Percentiles rank a stretch among this genome's conserved stretches.
phyloP scores from a whole-genome alignment of 169 alveolate species.

The Plasmodium berghei region DNA sequence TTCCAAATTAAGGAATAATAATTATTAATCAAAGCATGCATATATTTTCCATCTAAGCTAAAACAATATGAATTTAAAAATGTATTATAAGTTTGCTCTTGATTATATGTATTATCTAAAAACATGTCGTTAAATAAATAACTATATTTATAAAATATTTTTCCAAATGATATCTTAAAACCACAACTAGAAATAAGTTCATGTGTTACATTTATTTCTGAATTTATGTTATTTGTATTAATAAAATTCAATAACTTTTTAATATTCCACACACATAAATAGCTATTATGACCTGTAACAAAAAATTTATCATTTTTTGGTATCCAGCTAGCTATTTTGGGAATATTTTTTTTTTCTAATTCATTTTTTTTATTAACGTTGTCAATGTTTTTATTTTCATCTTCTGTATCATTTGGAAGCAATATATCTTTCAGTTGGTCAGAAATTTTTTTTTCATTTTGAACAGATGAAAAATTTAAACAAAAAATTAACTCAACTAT shows the following conservation, averaged over 20 bases:
- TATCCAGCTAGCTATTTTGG: slow-evolving; percentile 71
- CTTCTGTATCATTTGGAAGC: neutral
- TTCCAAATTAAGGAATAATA: slow-evolving; percentile 36
- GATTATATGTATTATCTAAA: neutral
- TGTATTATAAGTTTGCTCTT: neutral
- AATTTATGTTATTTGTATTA: slow-evolving; percentile 17
- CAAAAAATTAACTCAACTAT: slow-evolving; percentile 31
- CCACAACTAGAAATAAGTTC: slow-evolving; percentile 47
- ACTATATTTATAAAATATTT: slow-evolving; percentile 22
- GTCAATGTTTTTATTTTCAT: neutral
- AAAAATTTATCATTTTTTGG: slow-evolving; percentile 64
- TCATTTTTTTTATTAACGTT: neutral
- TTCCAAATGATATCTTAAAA: slow-evolving; percentile 25
- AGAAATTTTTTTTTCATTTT: neutral
- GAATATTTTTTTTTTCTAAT: slow-evolving; percentile 22
- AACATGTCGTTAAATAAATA: neutral
- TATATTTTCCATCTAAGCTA: slow-evolving; percentile 50
- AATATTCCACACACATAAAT: slow-evolving; percentile 61
- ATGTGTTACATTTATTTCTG: slow-evolving; percentile 40
- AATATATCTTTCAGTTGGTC: neutral
- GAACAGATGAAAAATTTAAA: slow-evolving; percentile 54
- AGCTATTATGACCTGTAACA: slow-evolving; percentile 70
- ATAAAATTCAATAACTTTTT: slow-evolving; percentile 31
- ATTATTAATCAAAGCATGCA: slow-evolving; percentile 48
- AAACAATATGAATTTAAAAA: slow-evolving; percentile 37